phyloP scores from a whole-genome alignment of 148 eudicot species.

The Diospyros kaki region DNA sequence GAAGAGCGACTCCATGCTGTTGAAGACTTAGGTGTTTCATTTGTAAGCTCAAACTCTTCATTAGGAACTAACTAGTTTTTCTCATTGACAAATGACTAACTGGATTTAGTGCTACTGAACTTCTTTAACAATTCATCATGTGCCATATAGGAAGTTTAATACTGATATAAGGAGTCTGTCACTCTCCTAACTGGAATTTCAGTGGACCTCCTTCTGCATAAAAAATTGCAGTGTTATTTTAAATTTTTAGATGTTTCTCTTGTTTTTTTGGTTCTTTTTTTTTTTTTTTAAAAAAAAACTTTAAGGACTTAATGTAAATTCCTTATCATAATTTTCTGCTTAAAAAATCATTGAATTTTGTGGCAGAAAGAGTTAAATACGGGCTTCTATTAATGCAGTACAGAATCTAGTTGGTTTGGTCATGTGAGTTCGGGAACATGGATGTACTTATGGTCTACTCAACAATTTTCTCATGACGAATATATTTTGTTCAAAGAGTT shows the following conservation, averaged over 20 bases:
- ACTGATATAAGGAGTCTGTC: slow-evolving; percentile 1
- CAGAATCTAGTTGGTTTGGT: background rate
- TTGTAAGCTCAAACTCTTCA: slow-evolving; percentile 43
- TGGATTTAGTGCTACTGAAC: slow-evolving; percentile 7
- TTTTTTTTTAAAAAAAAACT: background rate
- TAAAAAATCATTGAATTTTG: background rate
- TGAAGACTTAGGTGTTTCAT: slow-evolving; percentile 69
- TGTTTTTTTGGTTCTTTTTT: background rate
- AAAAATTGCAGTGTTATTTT: too few relatives aligned
- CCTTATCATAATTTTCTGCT: background rate
- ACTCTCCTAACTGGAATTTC: background rate
- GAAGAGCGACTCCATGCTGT: slow-evolving; percentile 84
- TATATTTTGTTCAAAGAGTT: background rate
- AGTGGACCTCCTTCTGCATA: background rate
- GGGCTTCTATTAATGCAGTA: background rate
- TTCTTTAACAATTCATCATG: slow-evolving; percentile 1
- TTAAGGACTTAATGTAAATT: background rate
- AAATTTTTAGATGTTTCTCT: background rate
- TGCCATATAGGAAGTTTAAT: background rate
- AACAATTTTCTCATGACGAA: background rate
- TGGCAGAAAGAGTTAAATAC: background rate
- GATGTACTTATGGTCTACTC: background rate
- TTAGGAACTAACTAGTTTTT: slow-evolving; percentile 5
- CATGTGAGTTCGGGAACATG: background rate
- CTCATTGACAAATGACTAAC: slow-evolving; percentile 3